Evolutionary conservation across 2,329 filamentous ascomycete genomes (phyloP).

Genomic region (Aspergillus alliaceus): DNA sequence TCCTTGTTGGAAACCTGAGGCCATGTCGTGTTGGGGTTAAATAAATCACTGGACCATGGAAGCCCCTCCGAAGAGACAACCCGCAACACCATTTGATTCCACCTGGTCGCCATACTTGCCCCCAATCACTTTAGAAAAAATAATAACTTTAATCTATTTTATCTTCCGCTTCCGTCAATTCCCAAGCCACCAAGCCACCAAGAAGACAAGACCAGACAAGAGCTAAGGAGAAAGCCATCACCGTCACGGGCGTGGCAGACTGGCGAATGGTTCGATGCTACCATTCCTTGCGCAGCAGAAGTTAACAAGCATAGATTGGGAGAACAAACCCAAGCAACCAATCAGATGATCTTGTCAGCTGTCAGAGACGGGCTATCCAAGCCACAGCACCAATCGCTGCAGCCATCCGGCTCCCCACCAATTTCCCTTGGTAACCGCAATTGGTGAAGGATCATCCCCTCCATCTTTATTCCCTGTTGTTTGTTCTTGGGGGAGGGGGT

Average conservation of each 20-base stretch:
- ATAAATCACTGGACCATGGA: not conserved
- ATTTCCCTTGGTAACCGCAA: not conserved
- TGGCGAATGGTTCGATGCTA: not conserved
- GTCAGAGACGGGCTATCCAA: too few species aligned
- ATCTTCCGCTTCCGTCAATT: not conserved
- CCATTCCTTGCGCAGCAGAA: not conserved
- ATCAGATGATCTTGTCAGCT: too few species aligned
- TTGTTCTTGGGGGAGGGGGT: too few species aligned
- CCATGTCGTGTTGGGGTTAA: not conserved
- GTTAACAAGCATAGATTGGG: too few species aligned
- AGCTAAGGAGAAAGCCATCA: not conserved
- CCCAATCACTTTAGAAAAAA: too few species aligned
- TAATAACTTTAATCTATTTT: not conserved
- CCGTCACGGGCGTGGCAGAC: not conserved
- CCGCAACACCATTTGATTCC: not conserved
- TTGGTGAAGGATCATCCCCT: not conserved
- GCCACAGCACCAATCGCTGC: conserved; percentile 1
- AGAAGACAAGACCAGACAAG: not conserved
- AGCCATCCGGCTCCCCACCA: not conserved
- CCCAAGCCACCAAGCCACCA: not conserved
- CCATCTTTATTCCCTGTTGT: not conserved
- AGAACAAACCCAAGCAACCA: too few species aligned
- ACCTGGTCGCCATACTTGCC: not conserved
- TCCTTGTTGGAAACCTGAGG: not conserved
- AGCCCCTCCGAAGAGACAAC: not conserved